A percentile compares a stretch with the other conserved stretches of the same genome.
Evolutionary conservation across 192 early-diverging fungal genomes (phyloP).

Genomic region (Backusella tuberculispora): DNA sequence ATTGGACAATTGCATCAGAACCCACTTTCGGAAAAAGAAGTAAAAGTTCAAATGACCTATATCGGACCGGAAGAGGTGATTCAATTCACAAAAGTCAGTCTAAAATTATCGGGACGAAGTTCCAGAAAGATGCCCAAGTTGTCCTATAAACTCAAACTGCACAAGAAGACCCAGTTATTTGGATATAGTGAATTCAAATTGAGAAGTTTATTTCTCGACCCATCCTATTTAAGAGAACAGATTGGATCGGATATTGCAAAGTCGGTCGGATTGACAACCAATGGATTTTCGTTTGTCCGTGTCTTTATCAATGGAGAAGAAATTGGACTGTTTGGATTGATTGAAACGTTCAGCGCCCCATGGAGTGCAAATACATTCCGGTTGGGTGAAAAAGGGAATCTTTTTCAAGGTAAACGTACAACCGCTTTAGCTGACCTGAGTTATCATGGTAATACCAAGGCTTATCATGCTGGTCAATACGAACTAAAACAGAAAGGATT

Average conservation of each 20-base stretch:
- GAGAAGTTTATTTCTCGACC: background rate
- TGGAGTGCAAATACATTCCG: background rate
- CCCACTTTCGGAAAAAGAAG: background rate
- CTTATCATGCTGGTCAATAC: background rate
- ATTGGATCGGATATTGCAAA: constrained; percentile 8
- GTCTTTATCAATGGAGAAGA: constrained; percentile 3
- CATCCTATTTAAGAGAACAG: background rate
- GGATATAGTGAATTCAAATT: constrained; percentile 6
- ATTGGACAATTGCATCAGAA: background rate
- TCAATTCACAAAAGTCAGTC: background rate
- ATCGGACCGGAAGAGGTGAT: background rate
- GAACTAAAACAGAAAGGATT: background rate
- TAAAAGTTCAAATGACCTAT: background rate
- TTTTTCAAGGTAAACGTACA: constrained; percentile 14
- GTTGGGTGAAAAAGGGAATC: background rate
- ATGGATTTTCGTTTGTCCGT: background rate
- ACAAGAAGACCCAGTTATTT: background rate
- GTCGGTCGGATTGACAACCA: background rate
- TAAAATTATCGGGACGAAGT: background rate
- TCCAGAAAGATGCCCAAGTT: constrained; percentile 1
- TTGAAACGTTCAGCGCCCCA: background rate
- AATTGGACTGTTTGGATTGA: constrained; percentile 7
- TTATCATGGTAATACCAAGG: background rate
- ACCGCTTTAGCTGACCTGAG: background rate
- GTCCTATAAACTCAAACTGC: background rate